These are phyloP conservation scores for Delonix regia DNA, from an alignment of 306 rosid genomes.

Conservation along the genomic window DNA sequence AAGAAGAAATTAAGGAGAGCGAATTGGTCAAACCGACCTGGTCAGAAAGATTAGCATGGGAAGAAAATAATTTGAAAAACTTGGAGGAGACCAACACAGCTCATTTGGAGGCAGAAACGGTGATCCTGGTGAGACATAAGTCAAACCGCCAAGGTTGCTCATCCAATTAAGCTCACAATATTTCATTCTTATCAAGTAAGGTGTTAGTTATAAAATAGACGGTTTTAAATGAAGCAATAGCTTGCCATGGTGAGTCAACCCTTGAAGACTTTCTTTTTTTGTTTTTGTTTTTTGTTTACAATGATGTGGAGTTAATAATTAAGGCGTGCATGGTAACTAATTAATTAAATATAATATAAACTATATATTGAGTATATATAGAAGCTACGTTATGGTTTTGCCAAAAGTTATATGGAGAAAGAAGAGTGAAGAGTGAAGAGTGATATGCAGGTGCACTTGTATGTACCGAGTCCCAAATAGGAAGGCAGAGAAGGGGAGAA, in stretches of 20 bases:
- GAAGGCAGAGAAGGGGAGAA: not conserved
- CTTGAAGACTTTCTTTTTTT: not conserved
- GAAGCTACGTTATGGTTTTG: not conserved
- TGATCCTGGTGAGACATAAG: slow-evolving; percentile 39
- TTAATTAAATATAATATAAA: no score
- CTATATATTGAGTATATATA: no score
- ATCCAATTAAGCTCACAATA: not conserved
- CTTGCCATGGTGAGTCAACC: not conserved
- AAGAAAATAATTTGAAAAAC: slow-evolving; percentile 18
- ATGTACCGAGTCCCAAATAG: not conserved
- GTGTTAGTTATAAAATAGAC: not conserved
- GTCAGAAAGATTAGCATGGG: slow-evolving; percentile 34
- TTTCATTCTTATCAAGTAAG: not conserved
- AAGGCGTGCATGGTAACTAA: no score
- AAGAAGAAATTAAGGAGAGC: not conserved
- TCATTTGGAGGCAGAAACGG: slow-evolving; percentile 14
- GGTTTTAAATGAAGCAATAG: not conserved
- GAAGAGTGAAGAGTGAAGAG: not conserved
- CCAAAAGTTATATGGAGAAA: not conserved
- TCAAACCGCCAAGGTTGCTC: slow-evolving; percentile 49
- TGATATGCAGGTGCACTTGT: not conserved
- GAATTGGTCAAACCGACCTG: slow-evolving; percentile 66
- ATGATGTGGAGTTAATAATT: no score
- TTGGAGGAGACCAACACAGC: slow-evolving; percentile 40
- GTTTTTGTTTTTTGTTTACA: no score